A percentile compares a stretch with the other conserved stretches of the same genome.
These are phyloP conservation scores for Lachancea sp. DNA, from an alignment of 805 yeast genomes.

Conservation along the genomic window DNA sequence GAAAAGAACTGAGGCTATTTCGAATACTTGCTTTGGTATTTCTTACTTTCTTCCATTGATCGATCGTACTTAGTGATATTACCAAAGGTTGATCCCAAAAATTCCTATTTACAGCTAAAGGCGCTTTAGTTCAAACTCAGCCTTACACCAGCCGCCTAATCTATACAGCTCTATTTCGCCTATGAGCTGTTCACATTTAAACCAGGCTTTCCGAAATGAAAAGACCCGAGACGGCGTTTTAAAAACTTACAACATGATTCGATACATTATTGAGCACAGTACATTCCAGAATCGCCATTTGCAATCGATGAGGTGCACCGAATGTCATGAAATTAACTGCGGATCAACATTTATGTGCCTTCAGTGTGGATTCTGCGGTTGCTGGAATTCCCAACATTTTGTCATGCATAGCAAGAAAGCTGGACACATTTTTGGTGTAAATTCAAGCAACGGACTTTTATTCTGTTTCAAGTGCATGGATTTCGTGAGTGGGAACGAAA, in stretches of 20 bases:
- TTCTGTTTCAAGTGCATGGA: slow-evolving; percentile 77
- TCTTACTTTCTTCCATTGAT: not conserved
- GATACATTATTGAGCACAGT: slow-evolving; percentile 21
- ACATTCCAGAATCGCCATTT: slow-evolving; percentile 16
- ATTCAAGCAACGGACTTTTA: slow-evolving; percentile 58
- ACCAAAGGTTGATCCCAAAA: slow-evolving; percentile 3
- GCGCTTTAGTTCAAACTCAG: not conserved
- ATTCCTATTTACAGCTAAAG: not conserved
- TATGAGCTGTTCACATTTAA: slow-evolving; percentile 26
- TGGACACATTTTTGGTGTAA: slow-evolving; percentile 60
- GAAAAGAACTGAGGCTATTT: too few relatives aligned
- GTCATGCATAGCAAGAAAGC: slow-evolving; percentile 39
- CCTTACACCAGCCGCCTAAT: not conserved
- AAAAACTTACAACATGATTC: slow-evolving; percentile 26
- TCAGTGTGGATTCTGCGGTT: slow-evolving; percentile 74
- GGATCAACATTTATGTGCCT: slow-evolving; percentile 54
- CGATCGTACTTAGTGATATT: not conserved
- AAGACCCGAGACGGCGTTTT: slow-evolving; percentile 25
- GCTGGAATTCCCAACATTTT: slow-evolving; percentile 47
- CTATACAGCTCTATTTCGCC: slow-evolving; percentile 18
- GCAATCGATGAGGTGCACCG: slow-evolving; percentile 25
- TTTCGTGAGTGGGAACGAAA: slow-evolving; percentile 54
- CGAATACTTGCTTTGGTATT: too few relatives aligned
- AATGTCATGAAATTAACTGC: slow-evolving; percentile 26
- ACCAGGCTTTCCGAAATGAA: slow-evolving; percentile 31